phyloP scores from a whole-genome alignment of 345 rosid species.

The Rhodamnia rubescens region DNA sequence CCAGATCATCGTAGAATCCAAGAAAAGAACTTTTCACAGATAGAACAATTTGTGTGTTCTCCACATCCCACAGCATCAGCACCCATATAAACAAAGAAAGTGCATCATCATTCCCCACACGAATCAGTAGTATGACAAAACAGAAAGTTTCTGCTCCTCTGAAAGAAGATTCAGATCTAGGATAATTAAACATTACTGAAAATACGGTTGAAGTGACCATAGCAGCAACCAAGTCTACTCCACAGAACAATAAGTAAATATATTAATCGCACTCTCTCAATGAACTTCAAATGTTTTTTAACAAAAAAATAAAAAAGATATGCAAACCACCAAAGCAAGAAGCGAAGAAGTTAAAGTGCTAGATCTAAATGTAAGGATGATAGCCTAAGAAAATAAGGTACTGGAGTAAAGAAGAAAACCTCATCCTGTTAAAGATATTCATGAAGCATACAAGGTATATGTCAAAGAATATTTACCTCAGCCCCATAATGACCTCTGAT shows the following conservation, averaged over 20 bases:
- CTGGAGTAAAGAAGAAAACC: background rate
- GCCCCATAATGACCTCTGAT: conserved; percentile 39
- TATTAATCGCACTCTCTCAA: background rate
- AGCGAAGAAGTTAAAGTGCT: background rate
- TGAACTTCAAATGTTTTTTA: background rate
- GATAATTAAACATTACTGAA: background rate
- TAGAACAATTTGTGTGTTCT: background rate
- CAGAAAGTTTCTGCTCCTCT: background rate
- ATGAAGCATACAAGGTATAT: background rate
- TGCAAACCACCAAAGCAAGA: background rate
- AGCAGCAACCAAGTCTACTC: background rate
- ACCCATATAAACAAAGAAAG: background rate
- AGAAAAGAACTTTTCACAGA: background rate
- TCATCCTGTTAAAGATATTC: conserved; percentile 1
- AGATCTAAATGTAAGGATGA: background rate
- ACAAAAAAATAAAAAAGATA: background rate
- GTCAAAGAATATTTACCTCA: conserved; percentile 44
- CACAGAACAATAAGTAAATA: background rate
- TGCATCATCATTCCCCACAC: background rate
- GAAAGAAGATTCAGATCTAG: background rate
- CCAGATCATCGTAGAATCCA: background rate
- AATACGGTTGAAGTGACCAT: background rate
- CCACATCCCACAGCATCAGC: background rate
- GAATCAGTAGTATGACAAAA: background rate
- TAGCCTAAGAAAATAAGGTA: background rate